phyloP scores from a whole-genome alignment of 1,139 yeast species.

The Candida sp. region DNA sequence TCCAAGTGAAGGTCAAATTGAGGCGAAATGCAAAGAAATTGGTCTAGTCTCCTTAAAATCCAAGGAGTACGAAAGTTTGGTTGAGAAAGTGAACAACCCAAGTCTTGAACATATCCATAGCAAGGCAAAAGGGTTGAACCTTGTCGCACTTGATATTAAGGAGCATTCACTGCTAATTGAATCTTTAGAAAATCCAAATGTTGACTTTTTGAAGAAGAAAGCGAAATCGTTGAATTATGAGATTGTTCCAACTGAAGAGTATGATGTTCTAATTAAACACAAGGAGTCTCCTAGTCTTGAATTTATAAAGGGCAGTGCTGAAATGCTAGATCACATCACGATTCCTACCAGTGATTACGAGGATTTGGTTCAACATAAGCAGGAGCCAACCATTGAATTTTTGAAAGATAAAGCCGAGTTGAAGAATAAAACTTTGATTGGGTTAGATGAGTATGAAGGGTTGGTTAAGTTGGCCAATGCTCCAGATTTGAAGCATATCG shows the following conservation, averaged over 20 bases:
- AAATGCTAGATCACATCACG: slow-evolving; percentile 11
- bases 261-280: slow-evolving; percentile 7
- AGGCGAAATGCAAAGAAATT: slow-evolving; percentile 9
- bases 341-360: slow-evolving; percentile 12
- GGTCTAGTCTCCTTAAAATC: slow-evolving; percentile 14
- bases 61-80: slow-evolving; percentile 12
- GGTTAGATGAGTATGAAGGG: slow-evolving; percentile 10
- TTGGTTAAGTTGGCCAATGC: slow-evolving; percentile 10
- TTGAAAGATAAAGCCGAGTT: slow-evolving; percentile 13
- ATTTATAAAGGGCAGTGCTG: slow-evolving; percentile 13
- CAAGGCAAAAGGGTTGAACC: slow-evolving; percentile 16
- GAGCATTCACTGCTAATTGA: slow-evolving; percentile 1
- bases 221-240: slow-evolving; percentile 10
- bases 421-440: slow-evolving; percentile 24
- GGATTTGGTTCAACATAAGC: slow-evolving; percentile 5
- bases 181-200: slow-evolving; percentile 11
- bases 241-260: slow-evolving; percentile 16
- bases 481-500: slow-evolving; percentile 31
- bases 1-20: slow-evolving; percentile 13
- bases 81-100: slow-evolving; percentile 18
- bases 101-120: slow-evolving; percentile 25
- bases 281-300: slow-evolving; percentile 6
- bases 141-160: neutral
- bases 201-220: slow-evolving; percentile 10
- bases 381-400: slow-evolving; percentile 7